These are phyloP conservation scores for Coprinopsis strossmayeri DNA, from an alignment of 768 basidiomycete species.

Conservation along the genomic window DNA sequence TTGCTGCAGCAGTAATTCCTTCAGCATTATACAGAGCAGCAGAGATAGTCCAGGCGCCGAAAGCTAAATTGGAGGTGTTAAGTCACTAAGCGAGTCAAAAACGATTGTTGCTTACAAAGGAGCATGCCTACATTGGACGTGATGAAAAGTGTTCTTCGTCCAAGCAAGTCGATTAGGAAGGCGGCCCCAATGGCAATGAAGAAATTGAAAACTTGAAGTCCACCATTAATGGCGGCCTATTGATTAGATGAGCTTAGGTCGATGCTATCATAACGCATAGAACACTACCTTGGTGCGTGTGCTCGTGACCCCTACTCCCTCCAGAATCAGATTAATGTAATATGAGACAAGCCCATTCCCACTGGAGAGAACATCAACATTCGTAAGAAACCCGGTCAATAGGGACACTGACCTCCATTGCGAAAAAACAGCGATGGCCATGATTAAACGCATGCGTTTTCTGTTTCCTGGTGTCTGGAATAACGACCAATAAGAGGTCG, in stretches of 20 bases:
- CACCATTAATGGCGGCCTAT: constrained; percentile 41
- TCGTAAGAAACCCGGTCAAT: constrained; percentile 4
- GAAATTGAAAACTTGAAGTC: constrained; percentile 53
- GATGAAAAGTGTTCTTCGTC: constrained; percentile 64
- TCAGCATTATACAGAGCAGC: constrained; percentile 37
- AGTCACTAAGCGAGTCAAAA: not conserved
- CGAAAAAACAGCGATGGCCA: constrained; percentile 62
- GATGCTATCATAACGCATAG: no score
- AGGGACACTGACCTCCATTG: constrained; percentile 58
- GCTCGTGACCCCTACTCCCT: constrained; percentile 52
- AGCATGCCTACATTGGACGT: constrained; percentile 54
- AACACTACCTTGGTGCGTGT: constrained; percentile 34
- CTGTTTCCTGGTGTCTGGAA: constrained; percentile 62
- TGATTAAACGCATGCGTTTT: constrained; percentile 59
- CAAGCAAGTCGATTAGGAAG: constrained; percentile 58
- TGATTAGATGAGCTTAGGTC: constrained; percentile 19
- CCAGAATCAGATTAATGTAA: constrained; percentile 65
- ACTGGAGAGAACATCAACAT: constrained; percentile 20
- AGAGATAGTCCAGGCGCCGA: constrained; percentile 50
- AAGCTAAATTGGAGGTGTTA: constrained; percentile 27
- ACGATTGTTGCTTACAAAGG: constrained; percentile 29
- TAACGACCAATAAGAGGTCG: constrained; percentile 44
- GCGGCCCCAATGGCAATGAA: constrained; percentile 52
- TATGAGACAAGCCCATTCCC: constrained; percentile 69
- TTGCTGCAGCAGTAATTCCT: constrained; percentile 33